Percentiles rank a stretch among this genome's conserved stretches.
phyloP scores from a whole-genome alignment of 305 asterid species.

The Rubia tinctorum region DNA sequence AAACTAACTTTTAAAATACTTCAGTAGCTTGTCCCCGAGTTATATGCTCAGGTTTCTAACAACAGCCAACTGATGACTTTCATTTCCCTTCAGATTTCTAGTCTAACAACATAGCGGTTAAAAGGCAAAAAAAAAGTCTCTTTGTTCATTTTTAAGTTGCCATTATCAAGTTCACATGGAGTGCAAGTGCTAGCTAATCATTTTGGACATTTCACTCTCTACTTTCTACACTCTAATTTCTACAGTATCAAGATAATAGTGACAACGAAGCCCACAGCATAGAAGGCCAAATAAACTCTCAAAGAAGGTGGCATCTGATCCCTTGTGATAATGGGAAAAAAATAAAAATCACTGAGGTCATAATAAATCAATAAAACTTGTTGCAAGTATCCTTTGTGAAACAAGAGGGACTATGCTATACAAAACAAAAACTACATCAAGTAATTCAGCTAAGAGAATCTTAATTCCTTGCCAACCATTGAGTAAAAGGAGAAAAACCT shows the following conservation, averaged over 20 bases:
- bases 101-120: not conserved
- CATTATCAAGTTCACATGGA: not conserved
- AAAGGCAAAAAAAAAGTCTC: not conserved
- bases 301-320: not conserved
- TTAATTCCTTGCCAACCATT: not conserved
- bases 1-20: not conserved
- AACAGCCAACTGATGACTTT: not conserved
- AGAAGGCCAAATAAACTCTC: not conserved
- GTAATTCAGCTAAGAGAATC: slow-evolving; percentile 1
- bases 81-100: not conserved
- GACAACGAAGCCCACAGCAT: not conserved
- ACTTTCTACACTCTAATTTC: not conserved
- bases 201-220: not conserved
- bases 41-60: not conserved
- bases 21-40: not conserved
- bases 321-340: not conserved
- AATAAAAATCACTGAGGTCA: not conserved
- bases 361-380: not conserved
- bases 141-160: not conserved
- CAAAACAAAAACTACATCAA: not conserved
- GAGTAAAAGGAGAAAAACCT: slow-evolving; percentile 41
- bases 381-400: not conserved
- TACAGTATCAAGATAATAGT: not conserved
- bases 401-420: not conserved
- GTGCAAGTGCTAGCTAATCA: not conserved